Evolutionary conservation across 129 eudicot genomes (phyloP).

Genomic region (Mikania micrantha): DNA sequence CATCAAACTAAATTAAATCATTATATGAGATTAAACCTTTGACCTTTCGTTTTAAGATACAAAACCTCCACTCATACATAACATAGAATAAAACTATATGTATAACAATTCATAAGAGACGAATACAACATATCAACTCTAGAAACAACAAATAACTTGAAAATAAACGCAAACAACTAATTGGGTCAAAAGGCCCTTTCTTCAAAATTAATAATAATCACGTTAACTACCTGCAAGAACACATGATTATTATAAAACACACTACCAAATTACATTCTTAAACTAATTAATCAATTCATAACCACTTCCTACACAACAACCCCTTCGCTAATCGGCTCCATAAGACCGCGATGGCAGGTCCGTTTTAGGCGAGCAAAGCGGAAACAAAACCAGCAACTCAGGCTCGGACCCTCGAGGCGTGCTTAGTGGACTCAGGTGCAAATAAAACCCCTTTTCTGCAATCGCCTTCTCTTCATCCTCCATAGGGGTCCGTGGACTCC

Average conservation of each 20-base stretch:
- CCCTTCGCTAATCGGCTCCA: not conserved
- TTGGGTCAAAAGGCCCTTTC: not conserved
- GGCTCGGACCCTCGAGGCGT: constrained; percentile 65
- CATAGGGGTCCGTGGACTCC: constrained; percentile 42
- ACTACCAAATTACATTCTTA: not conserved
- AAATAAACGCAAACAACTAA: not conserved
- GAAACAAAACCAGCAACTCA: constrained; percentile 62
- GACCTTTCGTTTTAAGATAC: no score
- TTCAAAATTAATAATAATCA: constrained; percentile 1
- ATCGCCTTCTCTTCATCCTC: constrained; percentile 61
- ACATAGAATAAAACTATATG: no score
- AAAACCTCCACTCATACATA: no score
- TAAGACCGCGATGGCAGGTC: constrained; percentile 1
- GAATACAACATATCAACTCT: no score
- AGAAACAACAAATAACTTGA: no score
- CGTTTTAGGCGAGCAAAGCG: constrained; percentile 48
- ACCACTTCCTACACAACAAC: not conserved
- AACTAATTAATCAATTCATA: constrained; percentile 8
- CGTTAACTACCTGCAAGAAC: not conserved
- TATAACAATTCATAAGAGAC: no score
- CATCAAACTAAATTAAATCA: no score
- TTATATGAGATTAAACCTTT: no score
- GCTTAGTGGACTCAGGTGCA: constrained; percentile 55
- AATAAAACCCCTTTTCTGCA: constrained; percentile 74
- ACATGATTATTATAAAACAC: constrained; percentile 3